A percentile compares a stretch with the other conserved stretches of the same genome.
Conservation (phyloP, 768 basidiomycete species). For the Boletellus sp. region DNA sequence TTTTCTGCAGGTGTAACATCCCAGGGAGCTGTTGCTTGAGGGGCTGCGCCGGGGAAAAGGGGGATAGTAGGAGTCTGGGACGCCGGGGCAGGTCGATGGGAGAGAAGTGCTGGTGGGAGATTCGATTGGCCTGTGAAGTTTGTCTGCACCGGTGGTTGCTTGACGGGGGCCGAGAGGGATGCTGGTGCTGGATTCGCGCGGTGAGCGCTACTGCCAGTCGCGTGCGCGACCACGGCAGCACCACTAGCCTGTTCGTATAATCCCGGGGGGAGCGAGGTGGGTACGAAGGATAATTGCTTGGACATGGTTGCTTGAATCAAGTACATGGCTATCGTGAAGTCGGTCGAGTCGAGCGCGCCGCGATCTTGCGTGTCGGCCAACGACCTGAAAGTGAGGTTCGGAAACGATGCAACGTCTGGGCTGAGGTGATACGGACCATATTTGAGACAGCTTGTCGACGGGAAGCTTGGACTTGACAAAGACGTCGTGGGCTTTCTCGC, state of each 20-base stretch:
- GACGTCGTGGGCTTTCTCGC: conserved; percentile 83
- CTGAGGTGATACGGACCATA: conserved; percentile 61
- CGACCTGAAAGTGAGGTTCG: conserved; percentile 49
- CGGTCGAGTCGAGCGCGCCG: conserved; percentile 81
- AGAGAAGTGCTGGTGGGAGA: conserved; percentile 20
- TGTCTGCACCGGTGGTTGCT: conserved; percentile 63
- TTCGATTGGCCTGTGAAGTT: conserved; percentile 42
- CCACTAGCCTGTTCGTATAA: conserved; percentile 81
- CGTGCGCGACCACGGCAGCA: conserved; percentile 41
- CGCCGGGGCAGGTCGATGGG: conserved; percentile 19
- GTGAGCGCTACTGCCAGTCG: conserved; percentile 57
- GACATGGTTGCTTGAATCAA: conserved; percentile 93
- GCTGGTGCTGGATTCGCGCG: conserved; percentile 55
- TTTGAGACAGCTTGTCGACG: conserved; percentile 83
- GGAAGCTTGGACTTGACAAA: conserved; percentile 89
- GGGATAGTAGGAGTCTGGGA: conserved; percentile 23
- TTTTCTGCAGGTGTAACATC: conserved; percentile 84
- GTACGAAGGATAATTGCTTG: conserved; percentile 65
- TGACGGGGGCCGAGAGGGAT: conserved; percentile 42
- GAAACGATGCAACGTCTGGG: neutral
- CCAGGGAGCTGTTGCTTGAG: conserved; percentile 50
- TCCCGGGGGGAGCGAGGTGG: conserved; percentile 71
- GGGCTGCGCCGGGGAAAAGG: conserved; percentile 26
- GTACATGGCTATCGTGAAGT: conserved; percentile 96
- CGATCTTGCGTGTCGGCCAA: conserved; percentile 94